Evolutionary conservation across 148 eudicot genomes (phyloP), one percentile per base, ranked within the genome.

Genomic region (Rhododendron simsii): DNA sequence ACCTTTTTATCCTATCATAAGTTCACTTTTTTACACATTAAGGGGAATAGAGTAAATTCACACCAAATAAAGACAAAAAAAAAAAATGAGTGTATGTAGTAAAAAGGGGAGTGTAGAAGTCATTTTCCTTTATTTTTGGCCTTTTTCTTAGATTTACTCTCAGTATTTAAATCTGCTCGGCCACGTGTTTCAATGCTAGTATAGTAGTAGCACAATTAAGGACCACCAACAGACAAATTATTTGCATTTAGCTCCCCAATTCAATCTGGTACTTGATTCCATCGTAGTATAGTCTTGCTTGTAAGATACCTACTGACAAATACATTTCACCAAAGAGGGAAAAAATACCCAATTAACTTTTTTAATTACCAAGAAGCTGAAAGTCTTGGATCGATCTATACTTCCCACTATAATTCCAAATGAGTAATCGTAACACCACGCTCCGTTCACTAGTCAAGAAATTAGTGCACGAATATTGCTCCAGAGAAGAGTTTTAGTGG

Each of bases 281-380:
- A 78, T 44, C 23, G 33, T 44, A 20, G 81, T 76, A 44, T 78
- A 39, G 81, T 78, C 81, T 41, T 78, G 81, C 23, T 78, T 44
- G 45, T 78, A 78, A 78, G 51, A 1, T 41, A 78, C 48, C 50
- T 44, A 78, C 53, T 44, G 81, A 78, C 81, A 41, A 78, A 23
- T 78, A 78, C 81, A 11, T 78, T 44, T 78, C 81, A 78, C 81
- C 81, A 75, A 75, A 39, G 47, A 39, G 79, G 79, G n/a, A 16
- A 35, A 75, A 75, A 75, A 75, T 14, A 71, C 39, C 16, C 16
- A 28, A 41, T 41, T 5, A 41, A 71, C 76, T 14, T 71, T 33
- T 30, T 71, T 33, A 71, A 69, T 33, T 71, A 30, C 20, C 76
- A 33, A 71, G 39, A 35, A 30, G 76, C 76, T 71, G 79, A 18